Evolutionary conservation across 108 stramenopile genomes (phyloP), one percentile per base, ranked within the genome.

Genomic region (Skeletonema grethae): DNA sequence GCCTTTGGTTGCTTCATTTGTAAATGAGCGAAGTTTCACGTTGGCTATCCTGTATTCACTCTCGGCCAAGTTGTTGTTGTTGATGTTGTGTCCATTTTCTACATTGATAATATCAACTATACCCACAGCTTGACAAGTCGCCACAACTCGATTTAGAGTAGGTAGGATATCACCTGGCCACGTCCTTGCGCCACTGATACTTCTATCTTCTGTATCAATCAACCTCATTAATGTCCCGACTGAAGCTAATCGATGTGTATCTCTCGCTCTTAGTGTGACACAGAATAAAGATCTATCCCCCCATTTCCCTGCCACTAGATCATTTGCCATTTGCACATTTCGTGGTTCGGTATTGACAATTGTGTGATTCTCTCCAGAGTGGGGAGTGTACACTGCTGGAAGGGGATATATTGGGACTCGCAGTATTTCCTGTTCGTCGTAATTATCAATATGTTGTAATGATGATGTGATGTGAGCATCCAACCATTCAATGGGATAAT

Each of bases 331-430:
- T 67, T 89, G 76, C 5, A 92, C 63, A 75, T 92, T 92, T 64
- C 80, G 73, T 56, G 86, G 87, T 72, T 92, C 88, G 57, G 86
- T 82, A 67, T 92, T 92, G 76, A 83, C 85, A 15, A 92, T 68
- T 32, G 82, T 84, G 39, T 92, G 83, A 68, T 88, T 72, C 41
- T 61, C 74, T 12, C 43, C 57, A 0, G 70, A 61, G 31, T 39
- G 69, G 0, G 91, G 91, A 16, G 90, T 53, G 75, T 92, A 85
- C 2, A 79, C 77, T 9, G 82, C 86, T 35, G 65, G 65, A 22
- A 90, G 31, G 16, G 91, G 91, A 79, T 92, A 92, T 8, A 92
- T 35, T 9, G 91, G 90, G 69, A 92, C 78, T 56, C 61, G 73
- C 20, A 24, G 16, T 39, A 5, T 32, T 12, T 39, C 65, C 7